Evolutionary conservation across 768 basidiomycete genomes (phyloP).

Genomic region (Rhizopogon rudus): DNA sequence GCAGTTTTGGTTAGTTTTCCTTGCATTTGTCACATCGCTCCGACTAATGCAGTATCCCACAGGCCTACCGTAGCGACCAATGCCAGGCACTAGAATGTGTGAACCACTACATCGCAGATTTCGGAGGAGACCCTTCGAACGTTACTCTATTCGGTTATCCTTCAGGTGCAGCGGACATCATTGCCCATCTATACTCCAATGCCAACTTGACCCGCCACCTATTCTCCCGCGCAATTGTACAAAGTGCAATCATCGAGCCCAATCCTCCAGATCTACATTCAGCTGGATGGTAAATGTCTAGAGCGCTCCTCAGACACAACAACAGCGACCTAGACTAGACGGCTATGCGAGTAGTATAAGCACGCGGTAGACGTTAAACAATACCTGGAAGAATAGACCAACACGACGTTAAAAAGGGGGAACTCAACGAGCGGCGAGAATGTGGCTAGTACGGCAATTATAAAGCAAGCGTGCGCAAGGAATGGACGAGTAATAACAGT

Average conservation of each 20-base stretch:
- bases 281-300: conserved; percentile 65
- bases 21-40: conserved; percentile 1
- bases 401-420: too few species aligned
- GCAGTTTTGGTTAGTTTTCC: conserved; percentile 62
- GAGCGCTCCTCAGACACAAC: conserved; percentile 57
- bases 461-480: too few species aligned
- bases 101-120: conserved; percentile 50
- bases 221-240: conserved; percentile 70
- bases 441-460: too few species aligned
- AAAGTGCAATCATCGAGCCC: conserved; percentile 62
- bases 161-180: conserved; percentile 47
- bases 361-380: too few species aligned
- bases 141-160: conserved; percentile 39
- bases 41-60: conserved; percentile 2
- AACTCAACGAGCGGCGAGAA: too few species aligned
- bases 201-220: conserved; percentile 55
- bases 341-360: too few species aligned
- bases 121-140: conserved; percentile 60
- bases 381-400: too few species aligned
- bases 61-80: conserved; percentile 57
- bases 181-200: conserved; percentile 58
- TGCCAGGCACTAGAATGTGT: conserved; percentile 61
- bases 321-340: too few species aligned
- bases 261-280: conserved; percentile 53
- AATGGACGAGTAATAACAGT: too few species aligned